Percentiles rank a stretch among this genome's conserved stretches.
These are phyloP conservation scores for Zygosaccharomyces siamensis DNA, from an alignment of 805 yeast species.

Conservation along the genomic window DNA sequence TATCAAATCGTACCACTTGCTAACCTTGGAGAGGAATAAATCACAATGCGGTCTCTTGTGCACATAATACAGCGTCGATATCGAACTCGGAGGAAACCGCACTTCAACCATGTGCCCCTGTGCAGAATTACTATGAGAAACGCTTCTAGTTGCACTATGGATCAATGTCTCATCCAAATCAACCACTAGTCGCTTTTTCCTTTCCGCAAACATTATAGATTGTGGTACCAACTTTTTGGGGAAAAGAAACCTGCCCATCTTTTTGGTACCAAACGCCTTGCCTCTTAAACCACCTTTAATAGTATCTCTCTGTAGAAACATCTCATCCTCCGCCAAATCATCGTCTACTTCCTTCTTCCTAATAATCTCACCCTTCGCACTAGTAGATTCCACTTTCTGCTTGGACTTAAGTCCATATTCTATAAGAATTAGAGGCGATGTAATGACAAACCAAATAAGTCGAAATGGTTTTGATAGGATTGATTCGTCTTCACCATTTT, in stretches of 20 bases:
- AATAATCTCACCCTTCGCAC: constrained; percentile 8
- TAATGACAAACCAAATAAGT: constrained; percentile 46
- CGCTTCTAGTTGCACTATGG: constrained; percentile 74
- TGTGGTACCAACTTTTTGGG: constrained; percentile 41
- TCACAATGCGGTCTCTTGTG: constrained; percentile 92
- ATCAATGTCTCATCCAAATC: constrained; percentile 94
- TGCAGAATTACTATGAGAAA: constrained; percentile 27
- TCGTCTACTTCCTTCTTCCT: constrained; percentile 25
- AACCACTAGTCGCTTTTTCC: constrained; percentile 61
- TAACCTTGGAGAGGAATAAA: constrained; percentile 68
- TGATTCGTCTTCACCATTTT: neutral
- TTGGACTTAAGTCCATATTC: constrained; percentile 24
- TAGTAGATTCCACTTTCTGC: constrained; percentile 9
- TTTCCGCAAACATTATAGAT: constrained; percentile 34
- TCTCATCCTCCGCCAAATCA: constrained; percentile 27
- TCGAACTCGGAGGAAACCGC: constrained; percentile 48
- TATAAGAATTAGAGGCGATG: constrained; percentile 51
- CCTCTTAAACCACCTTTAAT: constrained; percentile 23
- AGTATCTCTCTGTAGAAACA: constrained; percentile 28
- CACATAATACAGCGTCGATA: constrained; percentile 81
- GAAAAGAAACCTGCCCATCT: constrained; percentile 40
- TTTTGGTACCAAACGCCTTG: constrained; percentile 27
- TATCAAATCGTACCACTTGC: constrained; percentile 83
- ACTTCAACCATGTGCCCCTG: constrained; percentile 78
- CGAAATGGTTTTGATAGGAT: constrained; percentile 46